Base-by-base conservation (phyloP, 805 yeast genomes). In the Candida ulmi region DNA sequence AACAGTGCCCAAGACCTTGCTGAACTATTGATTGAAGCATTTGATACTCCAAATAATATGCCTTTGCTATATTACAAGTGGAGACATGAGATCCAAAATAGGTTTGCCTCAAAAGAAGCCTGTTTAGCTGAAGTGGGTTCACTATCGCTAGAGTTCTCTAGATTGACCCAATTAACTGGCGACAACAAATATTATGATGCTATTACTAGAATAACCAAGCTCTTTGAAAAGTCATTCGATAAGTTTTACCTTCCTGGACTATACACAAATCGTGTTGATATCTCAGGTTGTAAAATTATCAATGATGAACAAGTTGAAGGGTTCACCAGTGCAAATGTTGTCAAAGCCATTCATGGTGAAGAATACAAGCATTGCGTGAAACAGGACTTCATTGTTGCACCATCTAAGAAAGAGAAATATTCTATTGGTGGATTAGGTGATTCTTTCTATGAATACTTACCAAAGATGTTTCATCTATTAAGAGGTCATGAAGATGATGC, bases 31-130 rank as follows among this genome's bases (percentile, higher is more conserved):
- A 48, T 77, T 48, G 72, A 74, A 17, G 70, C 80, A 0, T 78
- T 75, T 48, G 83, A 78, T 45, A 76, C 83, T 0, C 80, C 80
- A 13, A 75, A 76, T 46, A 61, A 72, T 33, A 62, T 78, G 60
- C 83, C 83, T 3, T 41, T 71, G 9, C 47, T 72, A 17, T 65
- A 61, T 39, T 75, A 63, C 46, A 57, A 62, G 12, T 73, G 78
- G 71, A 54, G 58, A 21, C 58, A 65, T 4, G 51, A 52, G 16
- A 50, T 57, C 6, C 52, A 52, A 11, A 67, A 65, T 39, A 57
- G 67, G 45, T 62, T 64, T 40, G 66, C 75, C 0, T 57, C 68
- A 13, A 57, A 46, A 39, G 44, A 50, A 18, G 55, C 65, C 2
- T 52, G 65, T 6, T 47, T 70, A 6, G 72, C 80, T 2, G 76